phyloP scores from a whole-genome alignment of 2,329 filamentous ascomycete genomes.

The Teratosphaeriaceae sp. region DNA sequence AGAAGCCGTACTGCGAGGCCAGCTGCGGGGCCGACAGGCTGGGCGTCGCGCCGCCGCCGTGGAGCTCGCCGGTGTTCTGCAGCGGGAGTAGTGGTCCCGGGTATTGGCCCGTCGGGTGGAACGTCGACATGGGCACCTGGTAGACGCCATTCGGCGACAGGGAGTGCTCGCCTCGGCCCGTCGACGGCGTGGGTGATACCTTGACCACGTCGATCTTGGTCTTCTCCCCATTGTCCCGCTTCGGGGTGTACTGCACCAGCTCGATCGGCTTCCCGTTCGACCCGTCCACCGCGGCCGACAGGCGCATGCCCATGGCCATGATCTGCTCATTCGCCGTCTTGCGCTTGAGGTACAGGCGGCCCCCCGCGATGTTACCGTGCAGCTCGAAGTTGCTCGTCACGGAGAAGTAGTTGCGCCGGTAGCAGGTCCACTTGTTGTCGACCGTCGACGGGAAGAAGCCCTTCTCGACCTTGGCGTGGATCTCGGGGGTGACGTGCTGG shows the following conservation, averaged over 20 bases:
- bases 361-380: slow-evolving; percentile 52
- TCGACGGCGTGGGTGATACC: slow-evolving; percentile 57
- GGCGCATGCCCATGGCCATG: slow-evolving; percentile 71
- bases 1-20: slow-evolving; percentile 15
- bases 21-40: slow-evolving; percentile 10
- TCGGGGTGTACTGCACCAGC: slow-evolving; percentile 84
- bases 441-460: slow-evolving; percentile 67
- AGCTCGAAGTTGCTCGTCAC: slow-evolving; percentile 74
- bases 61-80: slow-evolving; percentile 26
- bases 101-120: slow-evolving; percentile 30
- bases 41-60: slow-evolving; percentile 8
- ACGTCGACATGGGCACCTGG: slow-evolving; percentile 30
- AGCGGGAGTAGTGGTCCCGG: slow-evolving; percentile 38
- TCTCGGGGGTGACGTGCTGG: slow-evolving; percentile 58
- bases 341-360: slow-evolving; percentile 52
- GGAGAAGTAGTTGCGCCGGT: slow-evolving; percentile 84
- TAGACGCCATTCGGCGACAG: slow-evolving; percentile 32
- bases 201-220: slow-evolving; percentile 64
- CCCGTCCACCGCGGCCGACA: slow-evolving; percentile 75
- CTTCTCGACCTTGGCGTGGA: slow-evolving; percentile 77
- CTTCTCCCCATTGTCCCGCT: slow-evolving; percentile 81
- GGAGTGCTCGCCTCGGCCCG: slow-evolving; percentile 29
- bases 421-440: slow-evolving; percentile 86
- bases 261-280: slow-evolving; percentile 71
- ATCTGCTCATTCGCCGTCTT: slow-evolving; percentile 49